These are phyloP conservation scores for Penicillium decumbens DNA, from an alignment of 2,329 filamentous ascomycete genomes.

Conservation along the genomic window DNA sequence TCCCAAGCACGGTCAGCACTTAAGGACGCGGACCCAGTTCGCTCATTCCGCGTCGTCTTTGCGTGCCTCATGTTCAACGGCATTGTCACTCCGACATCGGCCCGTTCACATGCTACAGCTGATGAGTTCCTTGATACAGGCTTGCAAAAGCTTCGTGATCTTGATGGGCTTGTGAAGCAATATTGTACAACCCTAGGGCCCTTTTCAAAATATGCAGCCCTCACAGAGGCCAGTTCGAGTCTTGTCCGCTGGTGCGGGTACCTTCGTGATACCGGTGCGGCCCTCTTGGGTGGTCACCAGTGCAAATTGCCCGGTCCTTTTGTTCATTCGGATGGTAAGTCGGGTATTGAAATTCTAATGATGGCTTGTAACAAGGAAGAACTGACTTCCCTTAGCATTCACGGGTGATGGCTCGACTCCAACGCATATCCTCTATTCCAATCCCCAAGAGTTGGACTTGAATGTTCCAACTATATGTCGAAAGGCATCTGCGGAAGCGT, in stretches of 20 bases:
- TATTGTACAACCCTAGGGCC: slow-evolving; percentile 19
- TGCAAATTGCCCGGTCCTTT: slow-evolving; percentile 15
- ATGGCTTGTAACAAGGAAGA: background rate
- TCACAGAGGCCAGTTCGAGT: slow-evolving; percentile 19
- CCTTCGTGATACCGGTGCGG: slow-evolving; percentile 24
- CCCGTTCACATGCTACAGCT: background rate
- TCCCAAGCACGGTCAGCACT: slow-evolving; percentile 11
- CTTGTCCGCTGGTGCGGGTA: slow-evolving; percentile 23
- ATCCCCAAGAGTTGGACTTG: slow-evolving; percentile 1
- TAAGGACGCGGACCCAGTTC: slow-evolving; percentile 3
- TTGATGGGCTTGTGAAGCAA: slow-evolving; percentile 15
- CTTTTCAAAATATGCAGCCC: slow-evolving; percentile 15
- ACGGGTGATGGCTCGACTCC: background rate
- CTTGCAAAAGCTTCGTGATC: slow-evolving; percentile 11
- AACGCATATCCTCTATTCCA: background rate
- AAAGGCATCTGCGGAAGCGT: slow-evolving; percentile 11
- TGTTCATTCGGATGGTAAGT: slow-evolving; percentile 4
- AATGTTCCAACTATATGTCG: slow-evolving; percentile 13
- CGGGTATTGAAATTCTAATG: background rate
- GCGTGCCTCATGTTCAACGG: slow-evolving; percentile 23
- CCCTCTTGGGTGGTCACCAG: slow-evolving; percentile 11
- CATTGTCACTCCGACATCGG: slow-evolving; percentile 15
- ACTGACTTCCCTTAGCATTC: background rate
- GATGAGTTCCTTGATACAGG: slow-evolving; percentile 16
- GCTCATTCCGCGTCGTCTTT: slow-evolving; percentile 21